Conservation (phyloP, 495 filamentous ascomycete genomes). For the Xylaria nigripes region DNA sequence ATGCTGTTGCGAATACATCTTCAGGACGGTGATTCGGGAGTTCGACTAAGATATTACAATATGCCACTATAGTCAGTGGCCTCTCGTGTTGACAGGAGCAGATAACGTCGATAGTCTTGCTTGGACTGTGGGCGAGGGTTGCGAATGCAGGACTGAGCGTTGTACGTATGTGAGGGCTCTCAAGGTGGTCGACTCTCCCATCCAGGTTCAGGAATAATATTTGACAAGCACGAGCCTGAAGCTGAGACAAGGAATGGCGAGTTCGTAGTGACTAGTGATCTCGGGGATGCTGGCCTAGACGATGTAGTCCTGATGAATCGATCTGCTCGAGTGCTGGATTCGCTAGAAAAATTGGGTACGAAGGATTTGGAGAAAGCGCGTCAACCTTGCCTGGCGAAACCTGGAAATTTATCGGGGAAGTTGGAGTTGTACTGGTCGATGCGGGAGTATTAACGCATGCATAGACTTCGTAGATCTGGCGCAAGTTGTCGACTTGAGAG, state of each 20-base stretch:
- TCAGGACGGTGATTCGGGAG: slow-evolving; percentile 37
- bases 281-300: not conserved
- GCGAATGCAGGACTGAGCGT: not conserved
- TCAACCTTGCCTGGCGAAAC: not conserved
- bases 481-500: too few species aligned
- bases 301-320: not conserved
- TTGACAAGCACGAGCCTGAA: not conserved
- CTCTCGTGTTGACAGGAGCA: not conserved
- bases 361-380: not conserved
- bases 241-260: not conserved
- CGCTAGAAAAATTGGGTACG: not conserved
- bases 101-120: not conserved
- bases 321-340: not conserved
- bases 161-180: not conserved
- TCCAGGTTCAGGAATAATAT: not conserved
- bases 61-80: not conserved
- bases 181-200: not conserved
- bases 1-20: slow-evolving; percentile 60
- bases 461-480: not conserved
- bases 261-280: not conserved
- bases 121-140: not conserved
- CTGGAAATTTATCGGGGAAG: not conserved
- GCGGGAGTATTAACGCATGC: too few species aligned
- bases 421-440: not conserved
- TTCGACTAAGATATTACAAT: slow-evolving; percentile 2